Evolutionary conservation across 306 rosid species (phyloP).

Genomic region (Boehmeria nivea): DNA sequence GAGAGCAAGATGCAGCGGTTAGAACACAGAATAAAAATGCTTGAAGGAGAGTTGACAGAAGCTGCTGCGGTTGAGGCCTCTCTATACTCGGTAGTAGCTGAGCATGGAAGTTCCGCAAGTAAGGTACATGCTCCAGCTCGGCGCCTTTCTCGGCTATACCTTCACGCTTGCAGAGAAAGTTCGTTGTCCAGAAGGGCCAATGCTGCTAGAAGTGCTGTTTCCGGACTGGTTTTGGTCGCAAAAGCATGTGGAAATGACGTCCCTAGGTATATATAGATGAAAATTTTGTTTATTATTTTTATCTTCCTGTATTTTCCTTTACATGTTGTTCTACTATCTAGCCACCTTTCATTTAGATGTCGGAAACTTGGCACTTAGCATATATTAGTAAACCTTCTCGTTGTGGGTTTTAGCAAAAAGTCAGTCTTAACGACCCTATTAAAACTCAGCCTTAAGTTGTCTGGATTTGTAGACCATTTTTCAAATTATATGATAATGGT

Average conservation of each 20-base stretch:
- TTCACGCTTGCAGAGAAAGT: slow-evolving; percentile 77
- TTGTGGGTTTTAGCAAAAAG: no score
- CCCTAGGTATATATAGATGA: slow-evolving; percentile 55
- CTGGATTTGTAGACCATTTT: background rate
- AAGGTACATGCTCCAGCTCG: slow-evolving; percentile 99
- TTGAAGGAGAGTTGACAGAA: slow-evolving; percentile 94
- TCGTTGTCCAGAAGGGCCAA: slow-evolving; percentile 53
- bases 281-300: background rate
- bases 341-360: slow-evolving; percentile 1
- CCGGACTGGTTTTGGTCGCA: slow-evolving; percentile 87
- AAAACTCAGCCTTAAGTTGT: slow-evolving; percentile 1
- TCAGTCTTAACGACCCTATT: no score
- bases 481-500: background rate
- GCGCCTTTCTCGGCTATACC: slow-evolving; percentile 84
- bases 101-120: slow-evolving; percentile 95
- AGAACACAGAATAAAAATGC: slow-evolving; percentile 72
- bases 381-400: no score
- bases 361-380: no score
- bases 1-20: slow-evolving; percentile 65
- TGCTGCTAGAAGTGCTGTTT: slow-evolving; percentile 87
- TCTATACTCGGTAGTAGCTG: slow-evolving; percentile 88
- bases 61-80: slow-evolving; percentile 89
- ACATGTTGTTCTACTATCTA: slow-evolving; percentile 5
- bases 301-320: slow-evolving; percentile 9
- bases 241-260: slow-evolving; percentile 99